Base-by-base conservation (phyloP, 2,329 filamentous ascomycete species). In the Xylariaceae sp. region DNA sequence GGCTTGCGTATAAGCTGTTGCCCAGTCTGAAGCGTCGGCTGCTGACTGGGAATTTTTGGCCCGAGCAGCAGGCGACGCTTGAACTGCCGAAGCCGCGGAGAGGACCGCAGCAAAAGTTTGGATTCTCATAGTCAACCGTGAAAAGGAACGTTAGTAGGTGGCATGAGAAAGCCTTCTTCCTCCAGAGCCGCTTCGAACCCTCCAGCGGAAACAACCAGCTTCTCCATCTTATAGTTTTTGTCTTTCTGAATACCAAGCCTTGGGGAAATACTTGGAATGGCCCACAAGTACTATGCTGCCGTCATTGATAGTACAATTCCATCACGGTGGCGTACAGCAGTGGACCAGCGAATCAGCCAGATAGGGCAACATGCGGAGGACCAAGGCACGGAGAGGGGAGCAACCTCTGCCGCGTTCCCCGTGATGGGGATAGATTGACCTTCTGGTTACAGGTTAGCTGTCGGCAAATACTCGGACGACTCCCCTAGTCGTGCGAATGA, bases 1-100 rank as follows among this genome's bases (percentile, higher is more conserved):
- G 0, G 90, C 90, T 68, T 89, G 89, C 39, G 75, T 71, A 68
- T 92, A 91, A 50, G 87, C 88, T 9, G 85, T 77, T 20, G 77
- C 77, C 90, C 90, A 94, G 43, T 64, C 62, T 32, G 63, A 36
- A 6, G 47, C 41, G 3, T 57, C 58, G 11, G 59, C 58, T 11
- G 50, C 49, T 9, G 50, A 33, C 9, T 29, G 6, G 8, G 36
- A 13, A 40, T 35, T 52, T 21, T 50, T 23, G 6, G 30, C 33
- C 9, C 6, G 44, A 48, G 18, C 53, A 24, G 47, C 50, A 30
- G 60, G 54, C 6, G 36, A 50, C 18, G 53, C 60, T 20, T 29
- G 32, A 16, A 48, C 53, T n/a, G 30, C 50, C 10, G 63, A 57
- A 23, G 51, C 58, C 47, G 54, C 62, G 16, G 61, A 59, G 21